Evolutionary conservation across 768 basidiomycete genomes (phyloP).

Genomic region (Boletus huronensis): DNA sequence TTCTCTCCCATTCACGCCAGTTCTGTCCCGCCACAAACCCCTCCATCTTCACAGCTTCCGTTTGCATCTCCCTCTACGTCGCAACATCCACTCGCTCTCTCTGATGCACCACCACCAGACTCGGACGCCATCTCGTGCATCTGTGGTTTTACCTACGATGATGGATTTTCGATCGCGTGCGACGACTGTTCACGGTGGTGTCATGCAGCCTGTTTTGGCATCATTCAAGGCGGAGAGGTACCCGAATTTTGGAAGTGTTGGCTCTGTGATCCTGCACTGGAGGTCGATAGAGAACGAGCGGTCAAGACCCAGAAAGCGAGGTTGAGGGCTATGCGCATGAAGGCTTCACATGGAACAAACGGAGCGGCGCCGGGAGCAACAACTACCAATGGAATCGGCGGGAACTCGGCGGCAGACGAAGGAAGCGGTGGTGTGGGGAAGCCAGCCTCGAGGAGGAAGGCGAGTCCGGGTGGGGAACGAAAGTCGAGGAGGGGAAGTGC

Average conservation of each 20-base stretch:
- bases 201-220: constrained; percentile 76
- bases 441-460: constrained; percentile 31
- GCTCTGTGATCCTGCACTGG: constrained; percentile 49
- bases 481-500: constrained; percentile 36
- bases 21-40: constrained; percentile 14
- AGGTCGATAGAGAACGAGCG: constrained; percentile 48
- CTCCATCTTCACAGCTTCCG: constrained; percentile 10
- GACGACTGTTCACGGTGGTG: constrained; percentile 82
- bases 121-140: constrained; percentile 65
- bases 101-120: constrained; percentile 26
- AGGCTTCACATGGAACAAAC: constrained; percentile 26
- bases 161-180: constrained; percentile 84
- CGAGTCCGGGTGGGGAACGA: constrained; percentile 39
- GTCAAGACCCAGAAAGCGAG: constrained; percentile 43
- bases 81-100: constrained; percentile 16
- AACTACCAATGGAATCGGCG: constrained; percentile 18
- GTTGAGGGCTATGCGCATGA: constrained; percentile 30
- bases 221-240: constrained; percentile 48
- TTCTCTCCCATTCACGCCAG: constrained; percentile 18
- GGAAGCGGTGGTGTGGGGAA: constrained; percentile 15
- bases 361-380: constrained; percentile 16
- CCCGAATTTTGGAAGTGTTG: constrained; percentile 81
- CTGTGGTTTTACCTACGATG: constrained; percentile 70
- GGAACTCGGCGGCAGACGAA: constrained; percentile 17
- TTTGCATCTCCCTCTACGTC: constrained; percentile 22